Evolutionary conservation across 768 basidiomycete genomes (phyloP), one percentile per base, ranked within the genome.

Genomic region (Panaeolus cyanescens): DNA sequence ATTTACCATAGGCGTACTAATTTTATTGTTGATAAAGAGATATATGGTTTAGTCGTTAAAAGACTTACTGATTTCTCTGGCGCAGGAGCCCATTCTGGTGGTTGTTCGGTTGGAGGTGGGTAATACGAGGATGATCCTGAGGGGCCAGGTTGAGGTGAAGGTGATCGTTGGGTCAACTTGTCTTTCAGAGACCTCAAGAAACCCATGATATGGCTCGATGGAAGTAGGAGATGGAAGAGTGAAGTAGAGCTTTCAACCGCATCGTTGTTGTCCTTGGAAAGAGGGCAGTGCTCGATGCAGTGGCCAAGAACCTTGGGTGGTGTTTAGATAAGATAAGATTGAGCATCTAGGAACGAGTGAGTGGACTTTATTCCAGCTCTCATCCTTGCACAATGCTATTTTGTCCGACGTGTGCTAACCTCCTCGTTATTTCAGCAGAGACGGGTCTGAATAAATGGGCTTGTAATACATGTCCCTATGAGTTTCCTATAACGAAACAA

Each of bases 391-490:
- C 5, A 20, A 96, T 96, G 93, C 81, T 96, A 33, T 96, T 96
- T 80, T 98, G 96, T 72, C 96, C 96, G 31, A 93, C 90, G 57
- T 99, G 96, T 69, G 87, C 92, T 30, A 99, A 98, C 74, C 80
- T 93, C 42, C 84, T 96, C 15, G 82, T 90, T 45, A 88, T 93
- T 54, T 91, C 89, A 4, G 79, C 85, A 5, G 90, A 91, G 62
- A 88, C 88, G 0, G 89, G 91, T 1, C 88, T 87, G 72, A 92
- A 96, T 77, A 95, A 94, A 80, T 96, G 93, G 91, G 89, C 89
- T 0, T 98, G 95, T 71, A 92, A 92, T 67, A 88, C 91, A 1
- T 99, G 97, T 71, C 89, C 97, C 3, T 99, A 99, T 71, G 93
- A 98, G 69, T 98, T 96, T 71, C 92, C 93, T 0, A 93, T 96